These are phyloP conservation scores for Sphagnum tenellum DNA, from an alignment of 225 moss, liverwort and hornwort species.

Conservation along the genomic window DNA sequence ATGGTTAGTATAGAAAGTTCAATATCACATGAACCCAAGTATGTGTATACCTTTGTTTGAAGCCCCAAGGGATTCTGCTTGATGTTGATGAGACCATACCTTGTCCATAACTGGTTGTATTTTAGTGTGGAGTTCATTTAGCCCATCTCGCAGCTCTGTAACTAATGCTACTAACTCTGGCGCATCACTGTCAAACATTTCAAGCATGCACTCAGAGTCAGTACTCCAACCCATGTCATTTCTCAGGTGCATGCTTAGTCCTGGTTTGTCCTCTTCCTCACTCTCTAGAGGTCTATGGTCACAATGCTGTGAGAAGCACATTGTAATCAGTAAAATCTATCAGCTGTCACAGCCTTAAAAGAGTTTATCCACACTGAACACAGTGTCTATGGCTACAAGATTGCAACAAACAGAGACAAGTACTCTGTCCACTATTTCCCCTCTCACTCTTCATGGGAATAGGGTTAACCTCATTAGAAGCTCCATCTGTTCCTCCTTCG, in stretches of 20 bases:
- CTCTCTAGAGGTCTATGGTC: no score
- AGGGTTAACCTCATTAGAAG: slow-evolving; percentile 67
- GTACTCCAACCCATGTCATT: no score
- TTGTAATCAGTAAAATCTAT: no score
- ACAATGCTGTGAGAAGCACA: no score
- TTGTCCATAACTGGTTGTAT: slow-evolving; percentile 73
- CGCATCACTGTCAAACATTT: slow-evolving; percentile 51
- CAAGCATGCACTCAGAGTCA: no score
- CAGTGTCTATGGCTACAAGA: no score
- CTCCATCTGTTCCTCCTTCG: slow-evolving; percentile 78
- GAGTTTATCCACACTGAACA: no score
- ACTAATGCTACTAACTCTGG: slow-evolving; percentile 80
- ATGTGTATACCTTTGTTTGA: not conserved
- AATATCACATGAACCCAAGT: no score
- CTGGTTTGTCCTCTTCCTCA: no score
- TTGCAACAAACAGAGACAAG: not conserved
- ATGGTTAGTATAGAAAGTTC: no score
- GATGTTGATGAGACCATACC: slow-evolving; percentile 19
- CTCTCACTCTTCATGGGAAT: not conserved
- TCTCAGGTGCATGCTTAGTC: no score
- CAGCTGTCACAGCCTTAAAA: no score
- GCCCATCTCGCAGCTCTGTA: slow-evolving; percentile 61
- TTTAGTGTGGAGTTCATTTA: slow-evolving; percentile 63
- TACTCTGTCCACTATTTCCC: not conserved
- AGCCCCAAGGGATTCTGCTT: not conserved